Evolutionary conservation across 345 rosid species (phyloP).

Genomic region (Psidium guajava): DNA sequence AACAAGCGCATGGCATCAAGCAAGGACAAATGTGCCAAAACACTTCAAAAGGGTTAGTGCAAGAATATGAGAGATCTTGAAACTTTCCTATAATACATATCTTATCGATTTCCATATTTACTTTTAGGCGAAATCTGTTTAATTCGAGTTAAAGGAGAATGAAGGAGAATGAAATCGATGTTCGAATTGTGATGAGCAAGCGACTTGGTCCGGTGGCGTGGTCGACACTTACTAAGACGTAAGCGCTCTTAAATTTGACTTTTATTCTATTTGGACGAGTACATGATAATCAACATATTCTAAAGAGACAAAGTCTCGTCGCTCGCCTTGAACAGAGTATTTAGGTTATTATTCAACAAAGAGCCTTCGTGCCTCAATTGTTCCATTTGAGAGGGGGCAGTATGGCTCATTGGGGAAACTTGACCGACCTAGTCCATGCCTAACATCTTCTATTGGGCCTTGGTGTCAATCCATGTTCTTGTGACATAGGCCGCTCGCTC

Average conservation of each 20-base stretch:
- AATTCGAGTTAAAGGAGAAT: background rate
- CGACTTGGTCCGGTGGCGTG: background rate
- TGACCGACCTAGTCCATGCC: background rate
- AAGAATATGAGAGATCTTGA: background rate
- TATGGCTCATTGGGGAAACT: background rate
- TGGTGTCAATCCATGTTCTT: background rate
- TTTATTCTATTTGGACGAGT: background rate
- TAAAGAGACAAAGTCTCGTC: background rate
- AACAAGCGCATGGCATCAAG: background rate
- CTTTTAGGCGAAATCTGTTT: background rate
- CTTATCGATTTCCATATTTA: background rate
- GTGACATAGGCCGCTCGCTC: background rate
- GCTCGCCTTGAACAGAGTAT: background rate
- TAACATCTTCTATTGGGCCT: background rate
- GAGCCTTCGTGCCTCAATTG: slow-evolving; percentile 1
- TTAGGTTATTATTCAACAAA: background rate
- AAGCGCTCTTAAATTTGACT: background rate
- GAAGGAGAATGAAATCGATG: background rate
- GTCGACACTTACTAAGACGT: background rate
- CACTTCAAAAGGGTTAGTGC: background rate
- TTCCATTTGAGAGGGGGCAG: background rate
- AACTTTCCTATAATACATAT: background rate
- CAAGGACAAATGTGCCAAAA: background rate
- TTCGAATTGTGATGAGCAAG: background rate
- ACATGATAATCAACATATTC: background rate